Evolutionary conservation across 2,329 filamentous ascomycete species (phyloP).

Genomic region (Colletotrichum navitas): DNA sequence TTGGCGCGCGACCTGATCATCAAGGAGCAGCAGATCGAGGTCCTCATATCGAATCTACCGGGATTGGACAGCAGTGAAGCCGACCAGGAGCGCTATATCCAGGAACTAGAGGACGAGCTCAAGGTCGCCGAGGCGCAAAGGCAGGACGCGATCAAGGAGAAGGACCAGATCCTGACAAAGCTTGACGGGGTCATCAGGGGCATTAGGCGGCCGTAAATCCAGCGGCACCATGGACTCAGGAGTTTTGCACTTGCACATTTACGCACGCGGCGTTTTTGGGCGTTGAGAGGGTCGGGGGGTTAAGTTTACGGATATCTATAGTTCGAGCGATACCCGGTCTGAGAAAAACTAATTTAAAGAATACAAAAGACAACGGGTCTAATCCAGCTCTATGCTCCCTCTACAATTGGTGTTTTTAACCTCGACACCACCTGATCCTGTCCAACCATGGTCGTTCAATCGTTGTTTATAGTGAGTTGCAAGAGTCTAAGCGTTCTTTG

Average conservation of each 20-base stretch:
- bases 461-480: background rate
- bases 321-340: conserved; percentile 23
- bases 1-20: conserved; percentile 81
- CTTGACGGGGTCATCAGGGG: conserved; percentile 72
- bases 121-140: conserved; percentile 73
- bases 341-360: background rate
- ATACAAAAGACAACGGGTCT: conserved; percentile 8
- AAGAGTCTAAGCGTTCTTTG: conserved; percentile 43
- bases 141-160: conserved; percentile 73
- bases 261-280: conserved; percentile 49
- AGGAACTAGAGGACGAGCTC: conserved; percentile 74
- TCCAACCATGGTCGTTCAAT: background rate
- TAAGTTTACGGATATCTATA: conserved; percentile 29
- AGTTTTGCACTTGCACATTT: conserved; percentile 32
- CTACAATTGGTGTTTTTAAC: background rate
- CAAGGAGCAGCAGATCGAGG: conserved; percentile 87
- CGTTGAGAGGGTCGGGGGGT: conserved; percentile 16
- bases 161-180: conserved; percentile 69
- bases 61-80: conserved; percentile 83
- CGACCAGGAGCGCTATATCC: conserved; percentile 78
- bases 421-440: background rate
- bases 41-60: conserved; percentile 79
- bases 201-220: conserved; percentile 67
- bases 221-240: background rate
- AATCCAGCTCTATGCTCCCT: background rate